Evolutionary conservation across 306 rosid genomes (phyloP), one percentile per base, ranked within the genome.

Genomic region (Erythrophleum fordii): DNA sequence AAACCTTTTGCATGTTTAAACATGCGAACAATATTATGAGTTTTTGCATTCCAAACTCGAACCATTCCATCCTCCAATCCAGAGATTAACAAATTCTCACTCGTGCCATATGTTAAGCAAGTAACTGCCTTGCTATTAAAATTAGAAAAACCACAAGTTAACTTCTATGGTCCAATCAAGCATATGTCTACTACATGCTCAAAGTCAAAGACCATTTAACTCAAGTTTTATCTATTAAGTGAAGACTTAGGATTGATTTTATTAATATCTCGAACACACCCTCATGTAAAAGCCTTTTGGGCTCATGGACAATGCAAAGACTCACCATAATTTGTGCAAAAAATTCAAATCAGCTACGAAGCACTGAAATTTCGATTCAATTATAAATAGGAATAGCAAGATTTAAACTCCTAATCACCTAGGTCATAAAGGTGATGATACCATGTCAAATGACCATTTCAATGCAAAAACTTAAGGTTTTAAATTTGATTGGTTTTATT

Each of bases 61-160:
- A 93, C 75, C 42, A 78, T 55, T 76, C 94, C 97, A 80, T 95
- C 97, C 69, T 91, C 97, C 8, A 94, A 93, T 52, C 96, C 97
- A 77, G 97, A 93, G 23, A 93, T 84, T 75, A 95, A 87, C 76
- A 81, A 72, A 76, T 88, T 86, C 81, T 75, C 84, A 39, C 82
- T 39, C 16, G 77, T 35, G 28, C 85, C 79, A 62, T 82, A 90
- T 34, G 89, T 84, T 72, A 93, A 75, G n/a, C n/a, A n/a, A n/a
- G 97, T 91, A 73, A 91, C 93, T 59, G 85, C 71, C 65, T 90
- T 87, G 92, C 97, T 95, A 91, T 80, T 48, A 8, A 72, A 81
- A 71, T 14, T 16, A 77, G 53, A 59, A 76, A 52, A 53, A 12
- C 44, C 71, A 72, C 46, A 9, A 80, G 80, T 70, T 44, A 70